Percentiles rank a stretch among this genome's conserved stretches.
These are phyloP conservation scores for Paramecium primaurelia DNA, from an alignment of 73 alveolate species.

Conservation along the genomic window DNA sequence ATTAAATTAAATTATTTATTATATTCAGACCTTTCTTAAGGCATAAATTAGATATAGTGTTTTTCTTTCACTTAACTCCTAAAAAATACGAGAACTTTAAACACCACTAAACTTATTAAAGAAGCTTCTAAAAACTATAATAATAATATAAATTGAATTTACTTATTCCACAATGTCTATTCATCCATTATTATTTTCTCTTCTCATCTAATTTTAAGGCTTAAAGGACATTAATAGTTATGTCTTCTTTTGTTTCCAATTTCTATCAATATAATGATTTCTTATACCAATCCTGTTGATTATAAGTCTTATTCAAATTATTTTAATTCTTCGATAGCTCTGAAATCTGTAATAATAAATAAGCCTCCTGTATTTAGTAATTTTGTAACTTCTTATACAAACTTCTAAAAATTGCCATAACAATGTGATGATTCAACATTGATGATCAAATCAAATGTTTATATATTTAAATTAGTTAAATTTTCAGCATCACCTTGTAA, in stretches of 20 bases:
- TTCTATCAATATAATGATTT: neutral
- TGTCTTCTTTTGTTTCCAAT: slow-evolving; percentile 49
- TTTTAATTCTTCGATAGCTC: slow-evolving; percentile 51
- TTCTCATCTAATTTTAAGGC: slow-evolving; percentile 52
- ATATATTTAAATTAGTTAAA: slow-evolving; percentile 47
- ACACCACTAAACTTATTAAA: slow-evolving; percentile 65
- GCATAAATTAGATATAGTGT: slow-evolving; percentile 59
- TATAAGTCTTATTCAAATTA: slow-evolving; percentile 56
- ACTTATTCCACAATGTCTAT: slow-evolving; percentile 27
- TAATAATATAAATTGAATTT: neutral
- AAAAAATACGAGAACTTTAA: slow-evolving; percentile 54
- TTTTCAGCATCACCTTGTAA: slow-evolving; percentile 80
- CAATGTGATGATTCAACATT: slow-evolving; percentile 87
- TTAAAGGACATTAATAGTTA: slow-evolving; percentile 56
- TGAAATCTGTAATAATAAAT: slow-evolving; percentile 79
- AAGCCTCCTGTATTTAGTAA: slow-evolving; percentile 71
- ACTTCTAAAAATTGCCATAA: slow-evolving; percentile 72
- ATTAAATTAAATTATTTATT: neutral
- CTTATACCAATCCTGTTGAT: slow-evolving; percentile 51
- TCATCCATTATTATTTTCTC: slow-evolving; percentile 56
- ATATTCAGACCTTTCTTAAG: slow-evolving; percentile 7
- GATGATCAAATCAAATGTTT: slow-evolving; percentile 67
- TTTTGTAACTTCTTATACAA: slow-evolving; percentile 64
- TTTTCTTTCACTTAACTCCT: slow-evolving; percentile 34
- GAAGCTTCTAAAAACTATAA: slow-evolving; percentile 10